phyloP scores from a whole-genome alignment of 2,329 filamentous ascomycete genomes.

The Diaporthe vaccinii region DNA sequence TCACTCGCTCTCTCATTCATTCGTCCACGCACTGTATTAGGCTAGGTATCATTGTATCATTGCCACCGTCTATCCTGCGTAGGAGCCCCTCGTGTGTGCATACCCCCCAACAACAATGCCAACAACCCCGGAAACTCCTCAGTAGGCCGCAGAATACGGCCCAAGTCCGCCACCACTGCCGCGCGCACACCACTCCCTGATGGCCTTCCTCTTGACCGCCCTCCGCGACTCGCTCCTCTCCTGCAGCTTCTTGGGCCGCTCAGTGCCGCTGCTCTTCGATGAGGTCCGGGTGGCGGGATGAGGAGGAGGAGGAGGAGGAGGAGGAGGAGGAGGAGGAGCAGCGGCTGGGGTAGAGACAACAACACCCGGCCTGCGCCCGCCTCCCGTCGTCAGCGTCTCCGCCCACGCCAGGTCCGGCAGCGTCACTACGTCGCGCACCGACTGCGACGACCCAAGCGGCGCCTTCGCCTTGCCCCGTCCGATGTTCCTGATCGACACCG shows the following conservation, averaged over 20 bases:
- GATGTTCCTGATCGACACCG: slow-evolving; percentile 31
- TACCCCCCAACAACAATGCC: slow-evolving; percentile 14
- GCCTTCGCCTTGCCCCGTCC: not conserved
- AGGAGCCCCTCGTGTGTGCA: not conserved
- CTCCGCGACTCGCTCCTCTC: slow-evolving; percentile 29
- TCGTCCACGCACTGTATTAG: not conserved
- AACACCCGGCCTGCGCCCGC: slow-evolving; percentile 17
- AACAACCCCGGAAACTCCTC: not conserved
- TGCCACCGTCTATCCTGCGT: slow-evolving; percentile 4
- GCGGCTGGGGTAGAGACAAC: not conserved
- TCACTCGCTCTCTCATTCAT: not conserved
- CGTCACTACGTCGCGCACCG: slow-evolving; percentile 26
- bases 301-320: not conserved
- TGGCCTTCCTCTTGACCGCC: slow-evolving; percentile 25
- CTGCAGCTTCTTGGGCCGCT: not conserved
- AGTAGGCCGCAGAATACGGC: slow-evolving; percentile 27
- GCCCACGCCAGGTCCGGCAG: slow-evolving; percentile 35
- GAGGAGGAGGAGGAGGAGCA: no score
- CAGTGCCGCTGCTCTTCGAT: not conserved
- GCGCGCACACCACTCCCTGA: slow-evolving; percentile 33
- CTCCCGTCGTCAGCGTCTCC: slow-evolving; percentile 30
- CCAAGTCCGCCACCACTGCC: slow-evolving; percentile 27
- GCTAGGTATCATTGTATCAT: not conserved
- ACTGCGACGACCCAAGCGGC: slow-evolving; percentile 4
- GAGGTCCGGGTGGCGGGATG: not conserved